Evolutionary conservation across 1,284 basidiomycete species (phyloP).

Genomic region (Anthracocystis panici-leucophaei): DNA sequence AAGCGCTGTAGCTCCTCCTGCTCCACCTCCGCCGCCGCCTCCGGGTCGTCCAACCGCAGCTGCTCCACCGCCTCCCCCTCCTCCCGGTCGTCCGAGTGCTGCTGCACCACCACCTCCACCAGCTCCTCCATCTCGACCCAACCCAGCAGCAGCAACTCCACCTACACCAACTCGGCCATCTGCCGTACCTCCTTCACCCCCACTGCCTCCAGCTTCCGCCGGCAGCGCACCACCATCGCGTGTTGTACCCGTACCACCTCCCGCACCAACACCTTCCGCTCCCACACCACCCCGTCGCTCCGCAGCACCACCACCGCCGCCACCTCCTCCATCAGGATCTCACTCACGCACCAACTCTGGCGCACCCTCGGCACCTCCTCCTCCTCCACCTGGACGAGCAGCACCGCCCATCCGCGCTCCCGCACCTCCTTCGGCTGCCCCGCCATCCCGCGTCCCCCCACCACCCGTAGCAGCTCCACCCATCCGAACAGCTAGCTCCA

Average conservation of each 20-base stretch:
- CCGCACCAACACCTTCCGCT: slow-evolving; percentile 24
- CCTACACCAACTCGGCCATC: slow-evolving; percentile 23
- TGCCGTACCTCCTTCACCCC: slow-evolving; percentile 23
- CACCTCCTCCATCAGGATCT: slow-evolving; percentile 50
- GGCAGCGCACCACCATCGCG: slow-evolving; percentile 20
- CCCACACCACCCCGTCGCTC: slow-evolving; percentile 75
- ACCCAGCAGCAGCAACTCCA: slow-evolving; percentile 16
- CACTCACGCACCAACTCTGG: slow-evolving; percentile 40
- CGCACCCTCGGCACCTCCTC: slow-evolving; percentile 70
- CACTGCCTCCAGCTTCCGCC: slow-evolving; percentile 12
- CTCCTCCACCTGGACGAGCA: slow-evolving; percentile 80
- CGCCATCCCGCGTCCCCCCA: slow-evolving; percentile 76
- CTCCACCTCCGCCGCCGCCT: slow-evolving; percentile 30
- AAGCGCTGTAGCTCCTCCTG: slow-evolving; percentile 22
- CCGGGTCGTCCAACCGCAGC: slow-evolving; percentile 17
- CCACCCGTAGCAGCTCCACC: slow-evolving; percentile 72
- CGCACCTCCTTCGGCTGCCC: slow-evolving; percentile 76
- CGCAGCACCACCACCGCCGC: slow-evolving; percentile 86
- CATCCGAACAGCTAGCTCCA: slow-evolving; percentile 49
- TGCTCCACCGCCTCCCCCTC: slow-evolving; percentile 15
- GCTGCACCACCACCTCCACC: slow-evolving; percentile 23
- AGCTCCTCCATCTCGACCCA: slow-evolving; percentile 19
- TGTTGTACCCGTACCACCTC: slow-evolving; percentile 29
- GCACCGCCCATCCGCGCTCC: slow-evolving; percentile 77
- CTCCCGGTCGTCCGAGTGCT: slow-evolving; percentile 15